A percentile compares a stretch with the other conserved stretches of the same genome.
Evolutionary conservation across 2,329 filamentous ascomycete species (phyloP).

Genomic region (Fusarium phyllophilum): DNA sequence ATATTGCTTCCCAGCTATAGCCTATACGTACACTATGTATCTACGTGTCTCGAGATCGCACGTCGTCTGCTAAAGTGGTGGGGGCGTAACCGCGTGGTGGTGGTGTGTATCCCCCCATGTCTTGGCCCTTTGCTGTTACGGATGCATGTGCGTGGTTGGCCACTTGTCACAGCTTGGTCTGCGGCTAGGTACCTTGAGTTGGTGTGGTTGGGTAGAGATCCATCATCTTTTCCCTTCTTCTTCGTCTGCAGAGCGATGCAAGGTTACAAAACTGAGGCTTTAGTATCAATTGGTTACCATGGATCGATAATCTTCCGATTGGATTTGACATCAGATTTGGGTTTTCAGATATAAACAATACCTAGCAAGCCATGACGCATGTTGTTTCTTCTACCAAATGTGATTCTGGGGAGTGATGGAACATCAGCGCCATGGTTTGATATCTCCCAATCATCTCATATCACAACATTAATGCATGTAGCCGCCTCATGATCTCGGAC

Average conservation of each 20-base stretch:
- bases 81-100: constrained; percentile 9
- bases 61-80: constrained; percentile 26
- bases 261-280: constrained; percentile 16
- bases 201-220: constrained; percentile 31
- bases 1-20: constrained; percentile 30
- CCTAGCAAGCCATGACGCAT: constrained; percentile 12
- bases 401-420: constrained; percentile 18
- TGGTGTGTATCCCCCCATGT: constrained; percentile 11
- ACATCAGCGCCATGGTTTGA: constrained; percentile 20
- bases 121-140: constrained; percentile 11
- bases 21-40: not conserved
- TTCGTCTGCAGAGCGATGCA: not conserved
- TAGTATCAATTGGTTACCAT: constrained; percentile 26
- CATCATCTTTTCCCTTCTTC: constrained; percentile 9
- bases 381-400: constrained; percentile 2
- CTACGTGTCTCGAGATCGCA: constrained; percentile 21
- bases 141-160: constrained; percentile 32
- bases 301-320: constrained; percentile 37
- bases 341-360: constrained; percentile 6
- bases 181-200: constrained; percentile 11
- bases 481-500: constrained; percentile 28
- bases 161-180: constrained; percentile 27
- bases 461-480: constrained; percentile 31
- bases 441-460: constrained; percentile 29
- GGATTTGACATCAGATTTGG: constrained; percentile 5